phyloP scores from a whole-genome alignment of 1,284 basidiomycete species.

The Moesziomyces aphidis region DNA sequence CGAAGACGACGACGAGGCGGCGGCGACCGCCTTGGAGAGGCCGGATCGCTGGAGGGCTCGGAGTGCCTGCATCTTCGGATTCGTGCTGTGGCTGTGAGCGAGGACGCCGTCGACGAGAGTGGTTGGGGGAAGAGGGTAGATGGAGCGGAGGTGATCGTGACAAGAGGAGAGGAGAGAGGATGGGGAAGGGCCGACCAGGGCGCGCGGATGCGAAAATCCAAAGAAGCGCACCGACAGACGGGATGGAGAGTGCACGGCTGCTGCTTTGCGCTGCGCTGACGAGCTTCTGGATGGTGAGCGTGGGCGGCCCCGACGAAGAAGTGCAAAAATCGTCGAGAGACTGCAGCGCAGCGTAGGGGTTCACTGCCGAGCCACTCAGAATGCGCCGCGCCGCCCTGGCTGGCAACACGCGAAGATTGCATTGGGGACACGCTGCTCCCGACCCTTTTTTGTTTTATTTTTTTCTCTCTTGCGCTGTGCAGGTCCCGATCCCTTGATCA shows the following conservation, averaged over 20 bases:
- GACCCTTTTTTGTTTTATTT: not conserved
- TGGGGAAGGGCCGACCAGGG: conserved; percentile 2
- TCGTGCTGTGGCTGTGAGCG: not conserved
- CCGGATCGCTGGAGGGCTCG: conserved; percentile 52
- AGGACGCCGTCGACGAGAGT: conserved; percentile 14
- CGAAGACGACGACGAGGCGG: conserved; percentile 33
- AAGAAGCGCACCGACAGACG: not conserved
- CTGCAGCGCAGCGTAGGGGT: not conserved
- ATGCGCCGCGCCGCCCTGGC: no score
- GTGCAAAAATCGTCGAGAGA: not conserved
- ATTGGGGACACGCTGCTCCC: not conserved
- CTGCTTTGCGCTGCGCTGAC: not conserved
- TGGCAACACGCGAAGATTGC: not conserved
- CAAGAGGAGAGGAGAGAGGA: not conserved
- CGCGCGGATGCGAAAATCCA: conserved; percentile 1
- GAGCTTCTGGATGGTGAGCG: not conserved
- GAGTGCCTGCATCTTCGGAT: conserved; percentile 43
- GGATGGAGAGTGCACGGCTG: not conserved
- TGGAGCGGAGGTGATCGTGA: conserved; percentile 7
- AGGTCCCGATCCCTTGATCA: not conserved
- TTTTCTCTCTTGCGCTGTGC: not conserved
- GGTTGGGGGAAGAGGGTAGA: not conserved
- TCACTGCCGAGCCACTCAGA: not conserved
- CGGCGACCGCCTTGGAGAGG: conserved; percentile 45
- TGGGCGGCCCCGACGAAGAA: not conserved